These are phyloP conservation scores for Calonectria multiphialidica DNA, from an alignment of 2,329 filamentous ascomycete genomes.

Conservation along the genomic window DNA sequence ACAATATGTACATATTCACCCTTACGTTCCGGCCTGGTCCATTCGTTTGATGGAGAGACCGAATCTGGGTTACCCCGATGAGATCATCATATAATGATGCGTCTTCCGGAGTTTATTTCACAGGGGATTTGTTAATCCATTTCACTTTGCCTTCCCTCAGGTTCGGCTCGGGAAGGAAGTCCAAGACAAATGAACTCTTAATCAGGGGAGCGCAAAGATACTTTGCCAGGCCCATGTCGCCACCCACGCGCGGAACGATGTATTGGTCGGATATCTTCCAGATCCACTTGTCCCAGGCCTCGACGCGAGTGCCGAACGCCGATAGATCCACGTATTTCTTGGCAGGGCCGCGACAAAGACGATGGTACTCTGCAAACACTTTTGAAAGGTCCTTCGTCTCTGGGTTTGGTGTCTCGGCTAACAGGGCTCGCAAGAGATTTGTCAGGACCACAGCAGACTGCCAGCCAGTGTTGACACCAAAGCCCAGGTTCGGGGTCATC, in stretches of 20 bases:
- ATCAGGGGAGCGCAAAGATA: neutral
- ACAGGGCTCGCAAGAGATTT: neutral
- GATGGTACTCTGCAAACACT: neutral
- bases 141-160: neutral
- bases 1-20: too few relatives aligned
- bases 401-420: neutral
- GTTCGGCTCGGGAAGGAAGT: neutral
- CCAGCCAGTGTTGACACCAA: constrained; percentile 32
- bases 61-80: too few relatives aligned
- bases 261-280: neutral
- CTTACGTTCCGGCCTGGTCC: too few relatives aligned
- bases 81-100: neutral
- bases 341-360: neutral
- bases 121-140: neutral
- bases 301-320: neutral
- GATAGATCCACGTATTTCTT: neutral
- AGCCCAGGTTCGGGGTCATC: constrained; percentile 35
- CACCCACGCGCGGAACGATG: neutral
- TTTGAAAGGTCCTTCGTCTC: neutral
- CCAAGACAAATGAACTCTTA: neutral
- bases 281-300: neutral
- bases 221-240: neutral
- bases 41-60: too few relatives aligned
- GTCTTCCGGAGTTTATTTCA: neutral
- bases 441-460: neutral